These are phyloP conservation scores for Vitellaria paradoxa DNA, from an alignment of 179 eudicot species.

Conservation along the genomic window DNA sequence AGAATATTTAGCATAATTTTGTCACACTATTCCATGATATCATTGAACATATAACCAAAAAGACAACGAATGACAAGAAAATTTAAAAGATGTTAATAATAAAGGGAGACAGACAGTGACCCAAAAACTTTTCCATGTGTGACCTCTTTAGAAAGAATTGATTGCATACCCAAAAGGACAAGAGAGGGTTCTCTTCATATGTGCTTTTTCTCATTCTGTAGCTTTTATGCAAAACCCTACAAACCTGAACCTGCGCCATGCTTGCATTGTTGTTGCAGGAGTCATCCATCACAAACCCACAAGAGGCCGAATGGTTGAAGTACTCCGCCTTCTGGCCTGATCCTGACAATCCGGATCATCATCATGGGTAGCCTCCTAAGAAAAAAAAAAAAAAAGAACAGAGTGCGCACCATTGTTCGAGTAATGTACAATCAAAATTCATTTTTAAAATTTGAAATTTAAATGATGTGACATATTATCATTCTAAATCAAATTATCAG, in stretches of 20 bases:
- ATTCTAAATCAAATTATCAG: background rate
- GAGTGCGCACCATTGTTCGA: background rate
- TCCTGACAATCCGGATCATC: constrained; percentile 64
- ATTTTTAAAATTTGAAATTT: too few species aligned
- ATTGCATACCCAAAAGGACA: constrained; percentile 10
- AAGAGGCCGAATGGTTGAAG: constrained; percentile 46
- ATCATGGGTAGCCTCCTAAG: constrained; percentile 55
- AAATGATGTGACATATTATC: too few species aligned
- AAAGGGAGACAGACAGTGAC: constrained; percentile 5
- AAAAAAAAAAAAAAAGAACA: background rate
- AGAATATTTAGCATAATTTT: background rate
- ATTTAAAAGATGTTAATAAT: constrained; percentile 5
- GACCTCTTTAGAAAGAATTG: constrained; percentile 13
- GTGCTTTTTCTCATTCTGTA: background rate
- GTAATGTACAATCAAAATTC: too few species aligned
- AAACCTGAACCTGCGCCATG: constrained; percentile 18
- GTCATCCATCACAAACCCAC: constrained; percentile 47
- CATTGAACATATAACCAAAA: background rate
- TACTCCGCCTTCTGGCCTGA: constrained; percentile 74
- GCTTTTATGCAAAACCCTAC: constrained; percentile 15
- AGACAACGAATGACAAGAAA: background rate
- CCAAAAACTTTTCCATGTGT: constrained; percentile 20
- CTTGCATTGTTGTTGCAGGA: constrained; percentile 47
- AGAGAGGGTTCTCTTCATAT: constrained; percentile 19
- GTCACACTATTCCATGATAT: background rate